Conservation (phyloP, 2,329 filamentous ascomycete species). For the Exophiala lecanii-corni region DNA sequence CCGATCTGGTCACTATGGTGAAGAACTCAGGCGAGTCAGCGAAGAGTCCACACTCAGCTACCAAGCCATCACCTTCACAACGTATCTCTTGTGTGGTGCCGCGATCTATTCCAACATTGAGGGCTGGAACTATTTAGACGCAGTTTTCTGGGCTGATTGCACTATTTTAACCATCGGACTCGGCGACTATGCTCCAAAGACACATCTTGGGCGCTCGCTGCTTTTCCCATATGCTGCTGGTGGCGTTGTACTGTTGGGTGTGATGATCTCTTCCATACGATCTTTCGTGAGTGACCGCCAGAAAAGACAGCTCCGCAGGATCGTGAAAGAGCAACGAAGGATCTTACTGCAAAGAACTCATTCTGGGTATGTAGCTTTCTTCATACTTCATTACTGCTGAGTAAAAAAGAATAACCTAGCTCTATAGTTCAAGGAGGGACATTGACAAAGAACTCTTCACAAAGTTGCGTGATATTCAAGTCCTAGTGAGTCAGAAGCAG, state of each 20-base stretch:
- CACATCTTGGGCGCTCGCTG: constrained; percentile 32
- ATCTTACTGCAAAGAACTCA: neutral
- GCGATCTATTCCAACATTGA: constrained; percentile 34
- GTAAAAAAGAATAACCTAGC: constrained; percentile 40
- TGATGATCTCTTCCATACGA: constrained; percentile 34
- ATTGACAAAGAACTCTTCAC: constrained; percentile 46
- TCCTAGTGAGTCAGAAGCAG: constrained; percentile 35
- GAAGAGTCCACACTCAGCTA: constrained; percentile 49
- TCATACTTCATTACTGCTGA: neutral
- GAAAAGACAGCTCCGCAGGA: neutral
- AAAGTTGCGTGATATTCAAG: constrained; percentile 43
- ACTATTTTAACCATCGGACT: constrained; percentile 36
- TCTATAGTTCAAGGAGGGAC: constrained; percentile 58
- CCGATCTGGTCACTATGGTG: constrained; percentile 61
- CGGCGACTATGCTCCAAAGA: constrained; percentile 31
- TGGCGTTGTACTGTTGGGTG: constrained; percentile 33
- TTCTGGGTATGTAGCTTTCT: neutral
- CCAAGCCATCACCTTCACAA: constrained; percentile 35
- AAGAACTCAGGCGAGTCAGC: constrained; percentile 56
- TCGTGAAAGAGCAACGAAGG: neutral
- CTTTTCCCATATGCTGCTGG: constrained; percentile 35
- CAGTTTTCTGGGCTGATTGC: constrained; percentile 34
- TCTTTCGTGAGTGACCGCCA: constrained; percentile 12
- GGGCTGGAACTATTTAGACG: constrained; percentile 33
- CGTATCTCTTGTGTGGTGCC: constrained; percentile 35